These are phyloP conservation scores for Cladophialophora chaetospira DNA, from an alignment of 2,329 filamentous ascomycete genomes.

Conservation along the genomic window DNA sequence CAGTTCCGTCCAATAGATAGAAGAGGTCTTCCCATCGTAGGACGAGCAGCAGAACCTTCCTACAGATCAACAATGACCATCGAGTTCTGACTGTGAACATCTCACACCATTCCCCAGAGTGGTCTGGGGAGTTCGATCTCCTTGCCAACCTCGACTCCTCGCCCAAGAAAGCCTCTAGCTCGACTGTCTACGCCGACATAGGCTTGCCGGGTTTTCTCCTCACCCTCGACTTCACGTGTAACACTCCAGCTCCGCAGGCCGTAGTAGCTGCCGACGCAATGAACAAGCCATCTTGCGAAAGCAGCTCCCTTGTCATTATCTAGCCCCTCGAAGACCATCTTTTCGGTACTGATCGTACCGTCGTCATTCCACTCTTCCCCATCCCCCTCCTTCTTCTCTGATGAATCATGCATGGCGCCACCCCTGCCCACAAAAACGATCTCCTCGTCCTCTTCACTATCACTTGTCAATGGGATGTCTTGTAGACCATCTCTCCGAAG, in stretches of 20 bases:
- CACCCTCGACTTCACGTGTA: slow-evolving; percentile 26
- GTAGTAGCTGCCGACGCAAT: slow-evolving; percentile 90
- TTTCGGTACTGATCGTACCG: slow-evolving; percentile 54
- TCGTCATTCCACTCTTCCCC: slow-evolving; percentile 39
- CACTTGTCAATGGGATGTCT: slow-evolving; percentile 42
- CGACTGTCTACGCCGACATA: slow-evolving; percentile 70
- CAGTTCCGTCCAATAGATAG: background rate
- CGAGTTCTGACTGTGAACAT: background rate
- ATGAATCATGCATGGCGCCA: slow-evolving; percentile 63
- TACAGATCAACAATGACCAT: background rate
- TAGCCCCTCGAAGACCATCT: slow-evolving; percentile 77
- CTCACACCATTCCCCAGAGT: slow-evolving; percentile 39
- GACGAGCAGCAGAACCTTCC: background rate
- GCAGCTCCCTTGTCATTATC: slow-evolving; percentile 74
- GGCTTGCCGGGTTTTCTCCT: slow-evolving; percentile 57
- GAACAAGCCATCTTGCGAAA: slow-evolving; percentile 93
- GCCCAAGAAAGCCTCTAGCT: slow-evolving; percentile 39
- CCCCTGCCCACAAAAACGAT: slow-evolving; percentile 84
- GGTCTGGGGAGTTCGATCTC: slow-evolving; percentile 37
- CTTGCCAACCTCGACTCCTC: slow-evolving; percentile 28
- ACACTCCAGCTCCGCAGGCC: slow-evolving; percentile 82
- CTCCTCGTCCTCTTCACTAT: slow-evolving; percentile 70
- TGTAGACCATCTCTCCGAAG: slow-evolving; percentile 48
- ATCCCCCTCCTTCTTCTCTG: slow-evolving; percentile 52
- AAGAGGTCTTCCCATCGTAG: background rate